Evolutionary conservation across 108 stramenopile genomes (phyloP).

Genomic region (Pseudonitzschia multistriata): DNA sequence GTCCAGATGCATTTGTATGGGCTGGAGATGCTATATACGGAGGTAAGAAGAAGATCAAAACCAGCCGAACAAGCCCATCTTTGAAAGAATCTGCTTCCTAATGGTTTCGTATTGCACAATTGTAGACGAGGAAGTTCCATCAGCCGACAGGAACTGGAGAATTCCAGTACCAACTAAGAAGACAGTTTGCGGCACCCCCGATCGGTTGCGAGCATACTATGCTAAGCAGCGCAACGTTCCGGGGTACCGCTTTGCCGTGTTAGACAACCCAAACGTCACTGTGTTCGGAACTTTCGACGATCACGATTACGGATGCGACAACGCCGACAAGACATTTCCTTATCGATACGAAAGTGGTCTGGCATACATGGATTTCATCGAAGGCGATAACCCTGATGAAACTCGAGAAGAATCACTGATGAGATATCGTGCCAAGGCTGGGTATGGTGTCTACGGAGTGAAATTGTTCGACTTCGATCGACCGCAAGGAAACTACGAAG

Average conservation of each 20-base stretch:
- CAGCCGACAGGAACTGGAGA: no score
- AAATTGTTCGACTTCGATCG: no score
- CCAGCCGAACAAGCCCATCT: no score
- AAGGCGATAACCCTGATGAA: no score
- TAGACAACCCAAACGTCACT: slow-evolving; percentile 33
- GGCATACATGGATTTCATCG: slow-evolving; percentile 65
- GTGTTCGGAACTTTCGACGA: slow-evolving; percentile 76
- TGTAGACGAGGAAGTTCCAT: no score
- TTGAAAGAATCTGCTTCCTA: no score
- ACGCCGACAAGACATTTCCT: slow-evolving; percentile 53
- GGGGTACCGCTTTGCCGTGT: slow-evolving; percentile 45
- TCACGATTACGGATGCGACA: slow-evolving; percentile 72
- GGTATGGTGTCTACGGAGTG: slow-evolving; percentile 64
- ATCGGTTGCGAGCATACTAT: slow-evolving; percentile 44
- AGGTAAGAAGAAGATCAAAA: no score
- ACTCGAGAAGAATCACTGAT: slow-evolving; percentile 46
- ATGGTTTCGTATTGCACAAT: no score
- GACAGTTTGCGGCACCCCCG: slow-evolving; percentile 57
- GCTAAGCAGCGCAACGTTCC: slow-evolving; percentile 34
- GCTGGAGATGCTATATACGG: background rate
- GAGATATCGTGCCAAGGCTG: slow-evolving; percentile 37
- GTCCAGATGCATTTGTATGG: background rate
- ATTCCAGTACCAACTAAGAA: no score
- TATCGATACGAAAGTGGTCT: slow-evolving; percentile 41
- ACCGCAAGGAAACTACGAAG: no score